Evolutionary conservation across 148 eudicot genomes (phyloP), one percentile per base, ranked within the genome.

Genomic region (Arctostaphylos glauca): DNA sequence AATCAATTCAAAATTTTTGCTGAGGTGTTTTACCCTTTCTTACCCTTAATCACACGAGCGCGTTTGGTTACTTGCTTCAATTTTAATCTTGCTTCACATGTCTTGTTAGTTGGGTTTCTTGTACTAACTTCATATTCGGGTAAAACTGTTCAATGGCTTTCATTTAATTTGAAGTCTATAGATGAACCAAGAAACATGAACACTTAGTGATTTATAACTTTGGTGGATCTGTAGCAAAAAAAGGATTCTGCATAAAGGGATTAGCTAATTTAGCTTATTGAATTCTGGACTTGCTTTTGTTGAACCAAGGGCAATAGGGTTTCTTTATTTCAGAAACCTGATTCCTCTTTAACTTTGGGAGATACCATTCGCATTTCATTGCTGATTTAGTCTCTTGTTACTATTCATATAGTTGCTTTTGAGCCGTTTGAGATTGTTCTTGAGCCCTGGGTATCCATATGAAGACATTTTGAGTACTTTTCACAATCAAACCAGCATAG

Each of bases 401-500:
- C 56, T 77, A 25, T 68, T 49, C 70, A 16, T 85, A 58, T 82
- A 95, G 98, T 93, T 95, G 84, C 96, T 95, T 80, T 91, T 95
- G 50, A 95, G 87, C 84, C 98, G 98, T 74, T 54, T 95, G 88
- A 90, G 98, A 82, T 84, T 95, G 87, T 95, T 95, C 84, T 71
- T 93, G 84, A 92, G 93, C 86, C 98, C 98, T 78, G 98, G 98
- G 6, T 95, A 91, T 86, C 98, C 98, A 58, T 95, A 95, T 73
- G 98, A 94, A 84, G 98, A 95, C 59, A 92, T 92, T 14, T 87
- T 95, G 77, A 82, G 82, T 62, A 87, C 98, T 13, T 95, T 86
- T 83, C 98, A 95, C 87, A 92, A 95, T 82, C 98, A 95, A 89
- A 94, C 98, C 7, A 83, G 87, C 87, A 87, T 91, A 82, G 76